phyloP scores from a whole-genome alignment of 2,329 filamentous ascomycete genomes.

The Exophiala xenobiotica region DNA sequence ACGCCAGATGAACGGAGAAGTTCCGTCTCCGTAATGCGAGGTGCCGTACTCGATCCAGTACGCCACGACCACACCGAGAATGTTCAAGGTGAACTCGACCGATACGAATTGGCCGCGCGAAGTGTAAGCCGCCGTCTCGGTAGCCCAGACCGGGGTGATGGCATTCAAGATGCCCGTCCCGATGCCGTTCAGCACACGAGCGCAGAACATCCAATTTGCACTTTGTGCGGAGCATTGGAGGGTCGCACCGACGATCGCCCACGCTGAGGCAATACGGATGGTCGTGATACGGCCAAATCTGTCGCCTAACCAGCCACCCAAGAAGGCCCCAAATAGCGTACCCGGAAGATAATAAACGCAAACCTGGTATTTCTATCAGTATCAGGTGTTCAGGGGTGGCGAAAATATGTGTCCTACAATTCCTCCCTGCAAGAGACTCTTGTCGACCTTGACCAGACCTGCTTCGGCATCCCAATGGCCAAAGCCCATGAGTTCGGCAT shows the following conservation, averaged over 20 bases:
- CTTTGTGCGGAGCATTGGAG: slow-evolving; percentile 67
- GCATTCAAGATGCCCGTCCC: slow-evolving; percentile 70
- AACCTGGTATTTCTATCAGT: no score
- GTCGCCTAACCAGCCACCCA: slow-evolving; percentile 65
- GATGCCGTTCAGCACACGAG: slow-evolving; percentile 62
- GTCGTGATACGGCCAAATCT: slow-evolving; percentile 62
- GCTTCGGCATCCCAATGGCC: slow-evolving; percentile 54
- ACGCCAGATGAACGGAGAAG: slow-evolving; percentile 62
- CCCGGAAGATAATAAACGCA: slow-evolving; percentile 61
- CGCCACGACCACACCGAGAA: slow-evolving; percentile 39
- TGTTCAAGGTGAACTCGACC: slow-evolving; percentile 72
- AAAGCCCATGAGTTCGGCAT: slow-evolving; percentile 64
- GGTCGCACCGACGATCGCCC: slow-evolving; percentile 60
- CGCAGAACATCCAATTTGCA: slow-evolving; percentile 66
- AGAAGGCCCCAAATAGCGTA: slow-evolving; percentile 62
- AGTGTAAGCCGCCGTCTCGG: slow-evolving; percentile 67
- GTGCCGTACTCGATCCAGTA: slow-evolving; percentile 46
- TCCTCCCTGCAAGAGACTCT: slow-evolving; percentile 62
- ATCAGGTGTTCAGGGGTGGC: no score
- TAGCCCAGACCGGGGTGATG: slow-evolving; percentile 70
- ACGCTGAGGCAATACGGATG: slow-evolving; percentile 59
- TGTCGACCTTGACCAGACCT: slow-evolving; percentile 55
- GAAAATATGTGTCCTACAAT: no score
- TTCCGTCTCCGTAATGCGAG: slow-evolving; percentile 62
- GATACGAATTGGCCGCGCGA: slow-evolving; percentile 68